Conservation (phyloP, 768 basidiomycete genomes). For the Leucosporidium scottii region DNA sequence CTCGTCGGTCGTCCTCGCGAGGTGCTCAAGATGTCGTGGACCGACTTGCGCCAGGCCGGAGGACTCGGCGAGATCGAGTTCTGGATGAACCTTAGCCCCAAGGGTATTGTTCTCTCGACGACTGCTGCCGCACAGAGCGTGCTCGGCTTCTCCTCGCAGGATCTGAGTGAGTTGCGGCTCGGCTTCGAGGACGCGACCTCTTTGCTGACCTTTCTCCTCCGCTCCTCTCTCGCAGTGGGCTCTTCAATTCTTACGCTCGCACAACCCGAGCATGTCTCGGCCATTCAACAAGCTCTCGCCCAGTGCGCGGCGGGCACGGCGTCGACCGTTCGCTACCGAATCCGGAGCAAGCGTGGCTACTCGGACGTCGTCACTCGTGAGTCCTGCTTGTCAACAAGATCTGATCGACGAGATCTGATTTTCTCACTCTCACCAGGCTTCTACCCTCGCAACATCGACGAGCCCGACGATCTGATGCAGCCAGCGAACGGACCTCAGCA, state of each 20-base stretch:
- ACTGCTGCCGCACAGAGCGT: conserved; percentile 41
- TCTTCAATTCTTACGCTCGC: conserved; percentile 38
- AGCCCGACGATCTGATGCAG: conserved; percentile 4
- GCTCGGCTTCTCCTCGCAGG: conserved; percentile 38
- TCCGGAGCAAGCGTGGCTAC: conserved; percentile 37
- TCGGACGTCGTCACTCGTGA: conserved; percentile 42
- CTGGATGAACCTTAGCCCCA: conserved; percentile 45
- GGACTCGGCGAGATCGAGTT: conserved; percentile 48
- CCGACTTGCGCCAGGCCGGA: conserved; percentile 51
- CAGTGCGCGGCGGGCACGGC: conserved; percentile 34
- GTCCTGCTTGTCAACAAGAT: neutral
- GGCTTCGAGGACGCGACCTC: neutral
- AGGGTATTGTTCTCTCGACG: conserved; percentile 44
- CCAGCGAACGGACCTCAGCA: conserved; percentile 11
- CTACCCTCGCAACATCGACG: conserved; percentile 27
- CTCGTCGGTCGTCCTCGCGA: conserved; percentile 66
- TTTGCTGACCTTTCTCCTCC: conserved; percentile 3
- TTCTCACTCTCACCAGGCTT: conserved; percentile 4
- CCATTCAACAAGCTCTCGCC: conserved; percentile 38
- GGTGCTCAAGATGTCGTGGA: conserved; percentile 50
- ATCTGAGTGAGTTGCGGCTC: conserved; percentile 13
- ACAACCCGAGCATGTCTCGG: conserved; percentile 36
- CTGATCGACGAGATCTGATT: neutral
- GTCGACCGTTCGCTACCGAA: conserved; percentile 40
- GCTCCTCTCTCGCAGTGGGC: conserved; percentile 28